A percentile compares a stretch with the other conserved stretches of the same genome.
These are phyloP conservation scores for Moringa oleifera DNA, from an alignment of 345 rosid species.

Conservation along the genomic window DNA sequence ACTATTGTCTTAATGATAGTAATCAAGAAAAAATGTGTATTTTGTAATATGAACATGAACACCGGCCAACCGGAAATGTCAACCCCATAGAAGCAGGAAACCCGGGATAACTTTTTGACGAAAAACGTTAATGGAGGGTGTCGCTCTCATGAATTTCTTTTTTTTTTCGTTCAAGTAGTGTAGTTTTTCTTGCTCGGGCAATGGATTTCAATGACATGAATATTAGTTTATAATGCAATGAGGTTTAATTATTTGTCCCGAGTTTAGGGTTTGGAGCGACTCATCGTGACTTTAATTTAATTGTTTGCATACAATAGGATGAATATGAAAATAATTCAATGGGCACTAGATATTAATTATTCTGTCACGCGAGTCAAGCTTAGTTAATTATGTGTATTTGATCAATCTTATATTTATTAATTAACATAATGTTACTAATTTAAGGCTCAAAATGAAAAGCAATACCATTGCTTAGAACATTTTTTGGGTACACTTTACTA, in stretches of 20 bases:
- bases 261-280: neutral
- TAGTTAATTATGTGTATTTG: too few relatives aligned
- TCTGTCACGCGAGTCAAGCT: too few relatives aligned
- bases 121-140: constrained; percentile 7
- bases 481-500: too few relatives aligned
- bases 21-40: neutral
- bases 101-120: constrained; percentile 29
- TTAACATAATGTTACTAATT: too few relatives aligned
- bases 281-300: constrained; percentile 6
- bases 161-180: neutral
- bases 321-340: too few relatives aligned
- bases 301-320: too few relatives aligned
- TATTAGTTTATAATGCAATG: constrained; percentile 10
- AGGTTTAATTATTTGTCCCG: neutral
- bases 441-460: too few relatives aligned
- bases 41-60: constrained; percentile 12
- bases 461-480: too few relatives aligned
- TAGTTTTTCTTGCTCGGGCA: neutral
- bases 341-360: too few relatives aligned
- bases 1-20: neutral
- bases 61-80: constrained; percentile 24
- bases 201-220: neutral
- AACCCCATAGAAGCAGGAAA: constrained; percentile 24
- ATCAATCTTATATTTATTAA: too few relatives aligned
- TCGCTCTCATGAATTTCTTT: constrained; percentile 21